Base-by-base conservation (phyloP, 2,329 filamentous ascomycete genomes). In the Phoma herbarum region DNA sequence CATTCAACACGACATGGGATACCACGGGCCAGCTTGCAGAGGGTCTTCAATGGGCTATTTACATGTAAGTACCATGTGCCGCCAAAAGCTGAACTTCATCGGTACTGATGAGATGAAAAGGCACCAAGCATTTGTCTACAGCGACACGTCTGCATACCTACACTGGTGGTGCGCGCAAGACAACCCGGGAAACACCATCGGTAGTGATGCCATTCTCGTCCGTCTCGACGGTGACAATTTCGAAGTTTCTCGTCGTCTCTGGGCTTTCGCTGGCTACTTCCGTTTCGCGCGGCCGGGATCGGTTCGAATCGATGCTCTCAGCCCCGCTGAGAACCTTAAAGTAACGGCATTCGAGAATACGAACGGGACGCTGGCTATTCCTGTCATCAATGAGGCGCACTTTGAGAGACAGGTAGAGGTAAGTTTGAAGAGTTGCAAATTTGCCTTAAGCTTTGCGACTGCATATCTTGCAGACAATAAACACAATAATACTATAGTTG, bases 21-120 rank as follows among this genome's bases (percentile, higher is more conserved):
- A 45, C 42, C 14, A 45, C 42, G 9, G 42, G 42, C 23, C 42
- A 45, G 42, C 42, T 45, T 11, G 42, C 42, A 28, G 42, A 45
- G 18, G 25, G 42, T 4, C 23, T 45, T 0, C 42, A 45, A 5
- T 45, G 42, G 42, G 42, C 42, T 5, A 45, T 45, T 1, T 45
- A 29, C 8, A 45, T 45, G 42, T 45, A 16, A 45, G 25, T 45
- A 4, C n/a, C n/a, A 45, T 28, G 22, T 23, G 4, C 4, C 20
- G 23, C 18, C 22, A 1, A 11, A 43, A 14, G 1, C 23, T 31
- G 2, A 14, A 2, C 11, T 31, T 1, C 14, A 2, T 14, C 29
- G 8, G 11, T 33, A 8, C 31, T 35, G 31, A 35, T 16, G 31
- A 35, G 2, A 18, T 8, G 12, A 4, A 23, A 26, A 44, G 41